A percentile compares a stretch with the other conserved stretches of the same genome.
These are phyloP conservation scores for Gaeumannomyces sp. DNA, from an alignment of 2,329 filamentous ascomycete genomes.

Conservation along the genomic window DNA sequence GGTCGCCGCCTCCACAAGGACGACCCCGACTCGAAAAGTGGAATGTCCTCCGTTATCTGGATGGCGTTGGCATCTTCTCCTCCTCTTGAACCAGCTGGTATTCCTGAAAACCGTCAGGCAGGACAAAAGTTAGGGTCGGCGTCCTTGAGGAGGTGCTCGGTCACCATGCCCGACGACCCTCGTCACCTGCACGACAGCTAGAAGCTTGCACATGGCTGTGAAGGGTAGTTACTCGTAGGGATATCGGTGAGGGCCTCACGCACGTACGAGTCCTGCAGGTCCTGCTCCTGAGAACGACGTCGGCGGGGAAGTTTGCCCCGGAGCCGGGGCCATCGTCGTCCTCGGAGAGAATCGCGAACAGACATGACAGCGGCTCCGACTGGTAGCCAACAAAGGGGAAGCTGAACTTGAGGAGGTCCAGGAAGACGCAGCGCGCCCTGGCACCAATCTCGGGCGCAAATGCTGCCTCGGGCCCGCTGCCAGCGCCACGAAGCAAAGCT, in stretches of 20 bases:
- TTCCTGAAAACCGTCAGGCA: slow-evolving; percentile 65
- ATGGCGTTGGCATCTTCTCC: slow-evolving; percentile 78
- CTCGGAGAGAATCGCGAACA: slow-evolving; percentile 58
- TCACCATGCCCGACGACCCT: slow-evolving; percentile 38
- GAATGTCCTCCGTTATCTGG: slow-evolving; percentile 56
- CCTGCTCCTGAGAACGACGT: slow-evolving; percentile 45
- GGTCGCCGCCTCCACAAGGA: slow-evolving; percentile 34
- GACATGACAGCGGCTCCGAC: slow-evolving; percentile 60
- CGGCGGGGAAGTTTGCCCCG: background rate
- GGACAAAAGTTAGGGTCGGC: slow-evolving; percentile 67
- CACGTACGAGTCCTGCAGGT: slow-evolving; percentile 55
- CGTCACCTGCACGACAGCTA: slow-evolving; percentile 46
- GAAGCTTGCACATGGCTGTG: slow-evolving; percentile 60
- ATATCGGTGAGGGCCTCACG: slow-evolving; percentile 67
- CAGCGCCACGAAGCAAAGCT: slow-evolving; percentile 43
- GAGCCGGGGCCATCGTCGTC: slow-evolving; percentile 25
- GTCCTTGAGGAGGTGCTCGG: slow-evolving; percentile 63
- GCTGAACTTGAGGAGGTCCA: slow-evolving; percentile 65
- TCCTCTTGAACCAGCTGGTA: slow-evolving; percentile 80
- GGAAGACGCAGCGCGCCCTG: slow-evolving; percentile 56
- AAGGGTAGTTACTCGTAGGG: slow-evolving; percentile 82
- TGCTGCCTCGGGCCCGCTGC: slow-evolving; percentile 37
- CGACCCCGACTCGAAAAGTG: slow-evolving; percentile 51
- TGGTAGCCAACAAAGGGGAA: slow-evolving; percentile 66
- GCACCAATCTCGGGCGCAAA: slow-evolving; percentile 53